Conservation (phyloP, 106 monocot genomes). For the Dioscorea alata region DNA sequence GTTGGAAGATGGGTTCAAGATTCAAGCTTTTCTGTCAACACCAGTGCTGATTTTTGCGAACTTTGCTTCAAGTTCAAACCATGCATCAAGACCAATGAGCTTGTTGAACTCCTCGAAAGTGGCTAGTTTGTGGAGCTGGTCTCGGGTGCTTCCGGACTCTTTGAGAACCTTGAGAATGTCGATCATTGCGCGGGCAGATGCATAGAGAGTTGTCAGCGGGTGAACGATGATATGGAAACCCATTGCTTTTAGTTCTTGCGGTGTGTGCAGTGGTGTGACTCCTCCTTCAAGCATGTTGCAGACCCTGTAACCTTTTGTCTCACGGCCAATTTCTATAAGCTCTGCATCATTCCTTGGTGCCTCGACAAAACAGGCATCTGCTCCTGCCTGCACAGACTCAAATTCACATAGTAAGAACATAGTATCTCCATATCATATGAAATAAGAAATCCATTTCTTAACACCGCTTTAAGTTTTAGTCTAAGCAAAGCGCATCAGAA, state of each 20-base stretch:
- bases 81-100: slow-evolving; percentile 33
- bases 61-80: slow-evolving; percentile 32
- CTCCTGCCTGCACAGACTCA: slow-evolving; percentile 41
- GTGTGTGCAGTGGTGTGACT: slow-evolving; percentile 54
- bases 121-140: slow-evolving; percentile 43
- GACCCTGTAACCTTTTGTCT: slow-evolving; percentile 46
- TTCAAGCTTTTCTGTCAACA: not conserved
- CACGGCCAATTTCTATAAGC: slow-evolving; percentile 40
- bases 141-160: slow-evolving; percentile 43
- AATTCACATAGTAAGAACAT: no score
- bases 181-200: slow-evolving; percentile 39
- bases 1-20: no score
- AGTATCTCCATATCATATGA: no score
- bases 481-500: no score
- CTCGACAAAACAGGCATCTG: slow-evolving; percentile 68
- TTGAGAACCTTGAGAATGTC: slow-evolving; percentile 40
- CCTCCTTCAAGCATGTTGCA: slow-evolving; percentile 72
- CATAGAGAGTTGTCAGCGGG: slow-evolving; percentile 46
- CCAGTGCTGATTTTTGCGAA: slow-evolving; percentile 14
- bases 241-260: slow-evolving; percentile 56
- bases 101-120: slow-evolving; percentile 69
- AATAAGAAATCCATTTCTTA: no score
- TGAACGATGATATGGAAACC: slow-evolving; percentile 64
- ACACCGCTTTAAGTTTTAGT: no score
- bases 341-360: slow-evolving; percentile 53